These are phyloP conservation scores for Emmonsiellopsis sp. DNA, from an alignment of 2,329 filamentous ascomycete genomes.

Conservation along the genomic window DNA sequence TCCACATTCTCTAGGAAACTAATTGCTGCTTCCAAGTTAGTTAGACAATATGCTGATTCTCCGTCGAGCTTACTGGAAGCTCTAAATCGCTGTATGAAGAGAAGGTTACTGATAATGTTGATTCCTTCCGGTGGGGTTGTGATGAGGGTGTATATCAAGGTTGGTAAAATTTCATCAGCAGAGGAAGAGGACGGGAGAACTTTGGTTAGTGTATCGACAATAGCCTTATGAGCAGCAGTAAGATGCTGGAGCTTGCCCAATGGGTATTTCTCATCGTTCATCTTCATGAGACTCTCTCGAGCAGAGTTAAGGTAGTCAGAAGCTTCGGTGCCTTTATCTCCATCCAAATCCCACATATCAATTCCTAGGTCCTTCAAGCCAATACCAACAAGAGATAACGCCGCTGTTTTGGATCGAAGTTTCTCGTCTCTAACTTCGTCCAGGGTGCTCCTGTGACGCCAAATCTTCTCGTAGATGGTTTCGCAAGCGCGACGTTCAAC, in stretches of 20 bases:
- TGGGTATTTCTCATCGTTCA: conserved; percentile 82
- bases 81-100: conserved; percentile 87
- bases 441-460: conserved; percentile 81
- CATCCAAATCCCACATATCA: conserved; percentile 56
- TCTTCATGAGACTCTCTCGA: conserved; percentile 60
- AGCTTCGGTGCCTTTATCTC: conserved; percentile 54
- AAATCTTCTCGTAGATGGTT: conserved; percentile 77
- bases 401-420: conserved; percentile 85
- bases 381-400: conserved; percentile 83
- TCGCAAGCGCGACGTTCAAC: conserved; percentile 82
- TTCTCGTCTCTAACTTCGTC: conserved; percentile 95
- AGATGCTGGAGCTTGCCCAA: conserved; percentile 84
- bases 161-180: conserved; percentile 93
- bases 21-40: conserved; percentile 89
- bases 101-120: conserved; percentile 86
- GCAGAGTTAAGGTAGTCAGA: conserved; percentile 68
- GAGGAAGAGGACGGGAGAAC: conserved; percentile 68
- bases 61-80: conserved; percentile 80
- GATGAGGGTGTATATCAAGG: conserved; percentile 91
- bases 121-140: conserved; percentile 79
- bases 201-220: conserved; percentile 73
- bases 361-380: conserved; percentile 76
- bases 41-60: conserved; percentile 91
- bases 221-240: conserved; percentile 82
- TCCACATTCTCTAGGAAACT: conserved; percentile 94